Evolutionary conservation across 352 stramenopile genomes (phyloP).

Genomic region (Globisporangium apiculatum): DNA sequence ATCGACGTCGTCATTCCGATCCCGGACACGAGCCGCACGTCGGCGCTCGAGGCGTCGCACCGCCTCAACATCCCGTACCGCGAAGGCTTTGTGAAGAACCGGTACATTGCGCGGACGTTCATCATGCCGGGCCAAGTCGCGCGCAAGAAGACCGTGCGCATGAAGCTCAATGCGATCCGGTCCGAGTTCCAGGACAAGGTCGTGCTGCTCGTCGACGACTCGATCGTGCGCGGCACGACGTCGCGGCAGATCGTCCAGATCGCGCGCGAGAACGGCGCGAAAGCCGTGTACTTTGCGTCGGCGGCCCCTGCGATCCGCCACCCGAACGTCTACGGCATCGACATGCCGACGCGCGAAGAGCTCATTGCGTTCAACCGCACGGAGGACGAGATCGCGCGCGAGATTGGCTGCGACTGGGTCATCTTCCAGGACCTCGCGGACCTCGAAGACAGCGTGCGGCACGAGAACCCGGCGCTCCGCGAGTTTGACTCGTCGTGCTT

Average conservation of each 20-base stretch:
- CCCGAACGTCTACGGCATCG: conserved; percentile 99
- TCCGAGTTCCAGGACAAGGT: conserved; percentile 91
- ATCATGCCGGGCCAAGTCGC: conserved; percentile 98
- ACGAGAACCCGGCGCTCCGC: conserved; percentile 61
- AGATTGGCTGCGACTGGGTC: conserved; percentile 95
- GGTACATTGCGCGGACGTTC: conserved; percentile 98
- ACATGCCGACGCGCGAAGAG: conserved; percentile 97
- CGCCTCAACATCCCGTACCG: conserved; percentile 91
- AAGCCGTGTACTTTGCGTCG: conserved; percentile 94
- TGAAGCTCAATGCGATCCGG: conserved; percentile 98
- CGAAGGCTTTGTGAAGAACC: conserved; percentile 99
- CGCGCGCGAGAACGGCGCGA: conserved; percentile 95
- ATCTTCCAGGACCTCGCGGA: conserved; percentile 91
- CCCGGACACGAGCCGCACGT: conserved; percentile 96
- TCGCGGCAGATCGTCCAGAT: conserved; percentile 98
- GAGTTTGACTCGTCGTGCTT: conserved; percentile 97
- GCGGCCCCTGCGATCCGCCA: conserved; percentile 96
- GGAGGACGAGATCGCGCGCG: conserved; percentile 91
- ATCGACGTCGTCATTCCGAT: conserved; percentile 99
- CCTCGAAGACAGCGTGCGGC: conserved; percentile 84
- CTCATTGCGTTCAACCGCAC: conserved; percentile 95
- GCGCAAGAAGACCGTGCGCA: conserved; percentile 95
- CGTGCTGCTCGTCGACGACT: conserved; percentile 99
- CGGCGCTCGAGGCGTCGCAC: conserved; percentile 88
- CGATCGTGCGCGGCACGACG: conserved; percentile 98